Base-by-base conservation (phyloP, 2,329 filamentous ascomycete genomes). In the Zymoseptoria ardabiliae region DNA sequence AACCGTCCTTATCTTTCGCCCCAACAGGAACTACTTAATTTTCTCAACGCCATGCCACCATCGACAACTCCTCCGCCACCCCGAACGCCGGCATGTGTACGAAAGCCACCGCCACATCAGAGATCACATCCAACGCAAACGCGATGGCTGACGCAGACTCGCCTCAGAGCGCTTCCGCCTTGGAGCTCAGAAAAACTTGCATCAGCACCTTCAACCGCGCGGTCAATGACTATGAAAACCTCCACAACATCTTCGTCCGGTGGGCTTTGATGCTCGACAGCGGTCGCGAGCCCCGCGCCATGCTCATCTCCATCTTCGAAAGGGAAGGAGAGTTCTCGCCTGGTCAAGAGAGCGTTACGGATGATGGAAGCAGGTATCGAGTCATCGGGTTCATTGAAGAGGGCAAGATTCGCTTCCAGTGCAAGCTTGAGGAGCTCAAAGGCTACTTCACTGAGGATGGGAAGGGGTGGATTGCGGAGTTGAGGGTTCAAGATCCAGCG, bases 361-460 rank as follows among this genome's bases (percentile, higher is more conserved):
- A 45, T n/a, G 1, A 9, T 17, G 28, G 7, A 9, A 28, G 19
- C 11, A 28, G 17, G 8, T 53, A 25, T 22, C 21, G 10, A 23
- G 51, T 53, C 22, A 28, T 53, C 21, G 51, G 51, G 1, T 25
- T 28, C 51, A 53, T 53, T 22, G 28, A 25, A 11, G 51, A 53
- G n/a, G 51, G 51, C 22, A 23, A 25, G 8, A 22, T 25, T 22
- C 22, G 28, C 22, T 53, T 22, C 11, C 9, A 9, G 8, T 53
- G 51, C 51, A 23, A 22, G 9, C n/a, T n/a, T 8, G 10, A 53
- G 22, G 20, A 25, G 11, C n/a, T 23, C 4, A n/a, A 20, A n/a
- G 28, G n/a, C 21, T 53, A 53, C 51, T 53, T 53, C 51, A 53
- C n/a, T 19, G 28, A 53, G 51, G 51, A 53, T 53, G 51, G 51